A percentile compares a stretch with the other conserved stretches of the same genome.
These are phyloP conservation scores for Adenanthera pavonina DNA, from an alignment of 306 rosid genomes.

Conservation along the genomic window DNA sequence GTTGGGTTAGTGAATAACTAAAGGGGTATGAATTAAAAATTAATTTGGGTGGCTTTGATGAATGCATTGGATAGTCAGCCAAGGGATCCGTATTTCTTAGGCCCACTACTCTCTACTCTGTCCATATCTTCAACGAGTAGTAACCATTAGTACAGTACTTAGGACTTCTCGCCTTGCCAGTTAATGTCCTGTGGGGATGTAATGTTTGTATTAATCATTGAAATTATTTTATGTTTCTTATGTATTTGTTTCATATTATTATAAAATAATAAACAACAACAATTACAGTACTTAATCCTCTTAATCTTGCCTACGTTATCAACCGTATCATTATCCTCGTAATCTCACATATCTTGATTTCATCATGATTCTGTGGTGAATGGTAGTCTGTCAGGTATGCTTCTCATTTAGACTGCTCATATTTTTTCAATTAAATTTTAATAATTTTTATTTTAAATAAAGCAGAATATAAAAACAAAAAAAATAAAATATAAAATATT, in stretches of 20 bases:
- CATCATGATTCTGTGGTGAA: slow-evolving; percentile 17
- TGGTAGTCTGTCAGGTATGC: no score
- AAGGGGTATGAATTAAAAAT: no score
- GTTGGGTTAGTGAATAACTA: no score
- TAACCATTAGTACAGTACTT: neutral
- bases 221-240: no score
- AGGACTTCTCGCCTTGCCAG: slow-evolving; percentile 26
- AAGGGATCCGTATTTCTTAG: neutral
- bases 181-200: neutral
- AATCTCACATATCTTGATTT: neutral
- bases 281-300: neutral
- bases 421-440: no score
- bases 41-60: no score
- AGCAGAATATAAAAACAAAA: no score
- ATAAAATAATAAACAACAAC: no score
- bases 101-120: neutral
- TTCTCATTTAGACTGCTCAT: no score
- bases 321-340: slow-evolving; percentile 31
- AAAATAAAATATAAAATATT: no score
- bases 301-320: neutral
- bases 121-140: neutral
- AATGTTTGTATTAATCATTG: neutral
- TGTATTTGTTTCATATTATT: no score
- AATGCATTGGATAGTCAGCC: neutral
- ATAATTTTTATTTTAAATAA: no score